Evolutionary conservation across 75 land plant species (phyloP).

Genomic region (Pinus tabuliformis): DNA sequence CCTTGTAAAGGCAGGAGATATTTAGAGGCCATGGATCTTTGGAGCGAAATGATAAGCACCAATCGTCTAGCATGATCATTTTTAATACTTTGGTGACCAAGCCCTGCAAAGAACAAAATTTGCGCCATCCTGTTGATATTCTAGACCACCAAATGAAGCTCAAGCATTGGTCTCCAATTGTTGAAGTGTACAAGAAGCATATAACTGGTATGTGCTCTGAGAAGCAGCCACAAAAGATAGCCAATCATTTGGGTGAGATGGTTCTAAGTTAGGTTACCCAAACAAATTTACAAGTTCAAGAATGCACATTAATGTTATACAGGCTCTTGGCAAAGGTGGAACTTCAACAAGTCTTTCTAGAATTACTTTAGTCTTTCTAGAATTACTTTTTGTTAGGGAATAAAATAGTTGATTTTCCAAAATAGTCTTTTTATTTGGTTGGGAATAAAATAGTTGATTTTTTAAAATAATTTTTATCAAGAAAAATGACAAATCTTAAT

Average conservation of each 20-base stretch:
- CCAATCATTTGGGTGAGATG: constrained; percentile 59
- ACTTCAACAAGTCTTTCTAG: too few species aligned
- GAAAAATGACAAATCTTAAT: too few species aligned
- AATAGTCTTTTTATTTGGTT: too few species aligned
- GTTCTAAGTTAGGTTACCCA: constrained; percentile 29
- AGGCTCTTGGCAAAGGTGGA: too few species aligned
- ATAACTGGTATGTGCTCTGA: constrained; percentile 28
- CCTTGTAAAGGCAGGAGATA: constrained; percentile 54
- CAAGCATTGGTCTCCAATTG: constrained; percentile 68
- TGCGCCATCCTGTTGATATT: constrained; percentile 47
- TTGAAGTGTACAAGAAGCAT: constrained; percentile 40
- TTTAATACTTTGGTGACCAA: constrained; percentile 54
- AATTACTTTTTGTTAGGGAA: too few species aligned
- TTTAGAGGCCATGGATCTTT: constrained; percentile 38
- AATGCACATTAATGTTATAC: constrained; percentile 15
- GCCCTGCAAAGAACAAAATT: constrained; percentile 47
- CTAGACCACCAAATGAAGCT: constrained; percentile 61
- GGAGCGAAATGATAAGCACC: constrained; percentile 33
- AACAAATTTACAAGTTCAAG: constrained; percentile 35
- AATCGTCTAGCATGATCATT: constrained; percentile 41
- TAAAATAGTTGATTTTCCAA: too few species aligned
- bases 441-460: too few species aligned
- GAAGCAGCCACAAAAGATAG: constrained; percentile 34
- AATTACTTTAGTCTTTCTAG: too few species aligned
- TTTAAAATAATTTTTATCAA: too few species aligned